These are phyloP conservation scores for Globisporangium canariense DNA, from an alignment of 352 stramenopile genomes.

Conservation along the genomic window DNA sequence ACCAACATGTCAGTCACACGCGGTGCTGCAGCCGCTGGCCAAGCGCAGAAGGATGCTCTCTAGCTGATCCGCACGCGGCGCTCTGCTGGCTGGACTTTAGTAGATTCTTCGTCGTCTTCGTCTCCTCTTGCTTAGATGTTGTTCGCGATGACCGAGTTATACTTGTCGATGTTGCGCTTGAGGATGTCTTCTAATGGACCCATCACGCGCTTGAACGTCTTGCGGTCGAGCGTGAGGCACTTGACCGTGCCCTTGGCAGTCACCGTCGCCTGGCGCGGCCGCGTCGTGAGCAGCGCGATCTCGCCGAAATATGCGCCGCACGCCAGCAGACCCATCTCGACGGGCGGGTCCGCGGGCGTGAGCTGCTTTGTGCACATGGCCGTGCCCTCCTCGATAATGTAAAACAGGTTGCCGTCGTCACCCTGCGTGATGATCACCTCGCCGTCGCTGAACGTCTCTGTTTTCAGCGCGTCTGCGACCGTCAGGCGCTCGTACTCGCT, in stretches of 20 bases:
- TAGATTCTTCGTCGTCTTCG: not conserved
- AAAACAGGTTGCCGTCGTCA: slow-evolving; percentile 88
- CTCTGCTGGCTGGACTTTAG: not conserved
- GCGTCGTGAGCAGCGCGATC: slow-evolving; percentile 92
- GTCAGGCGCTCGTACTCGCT: slow-evolving; percentile 88
- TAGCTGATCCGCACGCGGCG: not conserved
- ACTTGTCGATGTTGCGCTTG: slow-evolving; percentile 90
- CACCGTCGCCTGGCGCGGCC: slow-evolving; percentile 89
- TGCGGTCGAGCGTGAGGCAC: slow-evolving; percentile 89
- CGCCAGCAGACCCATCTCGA: slow-evolving; percentile 87
- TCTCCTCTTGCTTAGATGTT: slow-evolving; percentile 65
- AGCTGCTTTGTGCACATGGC: slow-evolving; percentile 85
- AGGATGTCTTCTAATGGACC: slow-evolving; percentile 87
- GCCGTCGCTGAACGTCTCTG: slow-evolving; percentile 78
- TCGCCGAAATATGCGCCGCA: slow-evolving; percentile 96
- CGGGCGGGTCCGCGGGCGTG: slow-evolving; percentile 53
- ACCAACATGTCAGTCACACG: not conserved
- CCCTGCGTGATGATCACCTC: slow-evolving; percentile 90
- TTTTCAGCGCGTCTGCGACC: slow-evolving; percentile 83
- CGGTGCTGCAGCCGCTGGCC: too few relatives aligned
- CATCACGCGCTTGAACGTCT: slow-evolving; percentile 92
- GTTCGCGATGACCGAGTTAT: slow-evolving; percentile 89
- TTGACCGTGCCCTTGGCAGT: slow-evolving; percentile 83
- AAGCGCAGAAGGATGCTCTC: not conserved
- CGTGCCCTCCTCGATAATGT: slow-evolving; percentile 87